Conservation (phyloP, 2,329 filamentous ascomycete species). For the Xylariaceae sp. region DNA sequence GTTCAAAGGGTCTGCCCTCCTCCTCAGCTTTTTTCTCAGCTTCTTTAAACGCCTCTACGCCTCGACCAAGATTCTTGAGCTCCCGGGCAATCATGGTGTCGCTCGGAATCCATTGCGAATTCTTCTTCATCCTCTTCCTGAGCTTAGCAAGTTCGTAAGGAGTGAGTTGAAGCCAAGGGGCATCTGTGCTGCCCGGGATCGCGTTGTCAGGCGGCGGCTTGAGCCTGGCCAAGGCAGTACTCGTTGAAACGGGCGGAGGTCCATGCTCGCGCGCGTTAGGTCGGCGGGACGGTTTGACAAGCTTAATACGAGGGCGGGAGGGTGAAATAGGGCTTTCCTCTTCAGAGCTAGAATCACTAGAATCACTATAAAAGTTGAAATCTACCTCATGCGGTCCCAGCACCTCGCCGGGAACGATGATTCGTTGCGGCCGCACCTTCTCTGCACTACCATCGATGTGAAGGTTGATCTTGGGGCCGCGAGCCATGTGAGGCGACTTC, state of each 20-base stretch:
- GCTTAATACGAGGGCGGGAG: slow-evolving; percentile 45
- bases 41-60: slow-evolving; percentile 55
- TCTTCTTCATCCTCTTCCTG: slow-evolving; percentile 87
- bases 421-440: slow-evolving; percentile 47
- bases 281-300: slow-evolving; percentile 37
- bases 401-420: slow-evolving; percentile 62
- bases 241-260: slow-evolving; percentile 40
- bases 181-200: slow-evolving; percentile 52
- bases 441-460: slow-evolving; percentile 42
- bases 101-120: slow-evolving; percentile 77
- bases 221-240: slow-evolving; percentile 38
- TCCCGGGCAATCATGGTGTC: slow-evolving; percentile 82
- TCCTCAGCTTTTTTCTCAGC: slow-evolving; percentile 62
- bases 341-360: slow-evolving; percentile 49
- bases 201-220: slow-evolving; percentile 57
- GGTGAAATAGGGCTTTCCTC: slow-evolving; percentile 43
- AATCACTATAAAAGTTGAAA: slow-evolving; percentile 53
- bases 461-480: slow-evolving; percentile 43
- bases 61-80: slow-evolving; percentile 64
- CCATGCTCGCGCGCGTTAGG: slow-evolving; percentile 36
- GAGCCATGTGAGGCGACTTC: slow-evolving; percentile 50
- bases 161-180: slow-evolving; percentile 62
- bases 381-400: slow-evolving; percentile 61
- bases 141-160: slow-evolving; percentile 62
- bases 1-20: slow-evolving; percentile 57